Evolutionary conservation across 2,329 filamentous ascomycete genomes (phyloP), one percentile per base, ranked within the genome.

Genomic region (Hymenoscyphus salicellus): DNA sequence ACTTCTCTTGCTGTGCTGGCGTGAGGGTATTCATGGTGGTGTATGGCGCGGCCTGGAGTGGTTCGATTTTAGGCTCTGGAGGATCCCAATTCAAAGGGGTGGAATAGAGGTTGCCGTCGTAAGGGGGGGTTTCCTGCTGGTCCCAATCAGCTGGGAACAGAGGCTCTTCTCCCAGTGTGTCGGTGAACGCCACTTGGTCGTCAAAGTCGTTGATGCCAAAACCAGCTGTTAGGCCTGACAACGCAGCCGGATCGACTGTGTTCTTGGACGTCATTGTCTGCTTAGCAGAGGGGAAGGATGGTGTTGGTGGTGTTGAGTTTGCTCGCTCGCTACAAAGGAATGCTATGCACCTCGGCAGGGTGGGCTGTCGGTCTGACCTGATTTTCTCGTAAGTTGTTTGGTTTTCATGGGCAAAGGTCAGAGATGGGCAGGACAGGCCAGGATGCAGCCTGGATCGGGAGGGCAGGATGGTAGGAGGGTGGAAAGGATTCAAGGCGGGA

Each of bases 1-100:
- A 78, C 72, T 84, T 82, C 73, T 88, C 85, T 72, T 86, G 84
- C 73, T 87, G 82, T 28, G 84, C 84, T 36, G 82, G 81, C 41
- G 84, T 87, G 62, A 89, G 77, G 3, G 75, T 76, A 68, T 75
- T 78, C 59, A 80, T 68, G 5, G 64, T 69, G 1, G 70, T 66
- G 58, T 69, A 71, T 14, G 63, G 63, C 10, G 64, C 60, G 1
- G 68, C 57, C 32, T 68, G 63, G 20, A 67, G 66, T 55, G 71
- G 60, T 63, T 73, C 69, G 56, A 70, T 58, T 58, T 73, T 72
- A 17, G 69, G 49, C 58, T 70, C 68, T 3, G 73, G 72, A 55
- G 71, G 70, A 49, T 74, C 71, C 74, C 75, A 76, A 68, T 64
- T 71, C 55, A 76, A 66, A 8, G 73, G 71, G 14, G 72, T 75